Percentiles rank a stretch among this genome's conserved stretches.
These are phyloP conservation scores for Lactuca sativa DNA, from an alignment of 129 eudicot species.

Conservation along the genomic window DNA sequence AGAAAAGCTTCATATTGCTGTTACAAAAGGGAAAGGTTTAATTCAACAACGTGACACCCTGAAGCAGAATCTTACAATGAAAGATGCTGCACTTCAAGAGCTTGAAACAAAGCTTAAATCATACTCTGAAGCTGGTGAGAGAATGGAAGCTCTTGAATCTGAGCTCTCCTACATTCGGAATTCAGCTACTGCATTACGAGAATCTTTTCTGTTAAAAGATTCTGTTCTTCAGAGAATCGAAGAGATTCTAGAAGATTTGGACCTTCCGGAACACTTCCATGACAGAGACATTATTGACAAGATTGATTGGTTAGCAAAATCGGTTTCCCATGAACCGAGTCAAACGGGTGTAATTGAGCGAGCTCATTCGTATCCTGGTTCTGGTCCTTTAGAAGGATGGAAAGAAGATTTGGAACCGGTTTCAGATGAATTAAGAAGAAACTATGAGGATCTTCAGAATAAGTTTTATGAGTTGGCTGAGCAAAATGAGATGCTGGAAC, in stretches of 20 bases:
- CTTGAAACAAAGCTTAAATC: slow-evolving; percentile 67
- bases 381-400: slow-evolving; percentile 53
- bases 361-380: slow-evolving; percentile 61
- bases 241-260: slow-evolving; percentile 86
- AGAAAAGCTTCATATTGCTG: slow-evolving; percentile 95
- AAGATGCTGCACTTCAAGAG: slow-evolving; percentile 74
- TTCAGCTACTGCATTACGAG: slow-evolving; percentile 95
- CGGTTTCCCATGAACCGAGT: slow-evolving; percentile 66
- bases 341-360: slow-evolving; percentile 48
- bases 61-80: slow-evolving; percentile 72
- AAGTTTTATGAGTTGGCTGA: slow-evolving; percentile 89
- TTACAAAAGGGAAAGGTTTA: slow-evolving; percentile 93
- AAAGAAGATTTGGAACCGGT: slow-evolving; percentile 55
- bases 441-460: slow-evolving; percentile 77
- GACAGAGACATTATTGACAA: slow-evolving; percentile 74
- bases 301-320: slow-evolving; percentile 84
- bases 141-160: slow-evolving; percentile 98
- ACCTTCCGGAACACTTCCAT: slow-evolving; percentile 87
- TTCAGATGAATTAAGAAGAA: slow-evolving; percentile 57
- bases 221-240: slow-evolving; percentile 89
- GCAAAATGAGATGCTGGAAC: slow-evolving; percentile 97
- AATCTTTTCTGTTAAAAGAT: slow-evolving; percentile 90
- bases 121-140: slow-evolving; percentile 94
- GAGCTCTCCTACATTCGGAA: slow-evolving; percentile 97
- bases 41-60: slow-evolving; percentile 90